These are phyloP conservation scores for Scleroderma citrinum DNA, from an alignment of 768 basidiomycete genomes.

Conservation along the genomic window DNA sequence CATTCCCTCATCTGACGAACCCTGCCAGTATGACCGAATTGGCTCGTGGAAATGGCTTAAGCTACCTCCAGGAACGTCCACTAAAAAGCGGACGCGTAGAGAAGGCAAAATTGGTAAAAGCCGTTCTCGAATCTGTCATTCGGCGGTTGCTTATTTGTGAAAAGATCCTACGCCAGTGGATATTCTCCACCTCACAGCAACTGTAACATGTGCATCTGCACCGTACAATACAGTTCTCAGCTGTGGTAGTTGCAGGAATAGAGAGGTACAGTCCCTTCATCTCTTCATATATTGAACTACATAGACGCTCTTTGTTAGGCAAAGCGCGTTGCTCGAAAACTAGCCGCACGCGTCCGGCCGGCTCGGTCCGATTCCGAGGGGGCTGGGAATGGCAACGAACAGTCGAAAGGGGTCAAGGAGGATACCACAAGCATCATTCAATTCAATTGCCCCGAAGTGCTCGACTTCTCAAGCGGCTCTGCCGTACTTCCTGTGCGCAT, in stretches of 20 bases:
- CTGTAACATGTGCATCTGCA: slow-evolving; percentile 75
- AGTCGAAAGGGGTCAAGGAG: slow-evolving; percentile 40
- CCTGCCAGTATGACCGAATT: slow-evolving; percentile 65
- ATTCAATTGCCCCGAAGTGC: slow-evolving; percentile 88
- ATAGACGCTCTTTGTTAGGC: slow-evolving; percentile 42
- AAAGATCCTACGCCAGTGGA: slow-evolving; percentile 64
- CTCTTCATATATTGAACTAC: slow-evolving; percentile 5
- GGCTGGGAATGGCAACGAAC: slow-evolving; percentile 49
- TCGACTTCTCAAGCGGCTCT: slow-evolving; percentile 85
- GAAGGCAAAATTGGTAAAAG: slow-evolving; percentile 71
- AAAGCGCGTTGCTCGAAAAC: slow-evolving; percentile 84
- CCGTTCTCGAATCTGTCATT: slow-evolving; percentile 3
- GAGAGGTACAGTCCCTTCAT: slow-evolving; percentile 53
- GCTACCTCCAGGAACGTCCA: slow-evolving; percentile 74
- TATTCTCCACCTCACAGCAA: slow-evolving; percentile 64
- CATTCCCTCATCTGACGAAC: slow-evolving; percentile 52
- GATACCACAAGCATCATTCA: slow-evolving; percentile 85
- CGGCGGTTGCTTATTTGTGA: slow-evolving; percentile 14
- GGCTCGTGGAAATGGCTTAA: slow-evolving; percentile 90
- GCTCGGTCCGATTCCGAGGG: slow-evolving; percentile 72
- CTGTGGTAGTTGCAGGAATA: slow-evolving; percentile 82
- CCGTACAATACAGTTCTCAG: slow-evolving; percentile 73
- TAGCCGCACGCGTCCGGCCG: slow-evolving; percentile 78
- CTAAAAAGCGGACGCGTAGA: slow-evolving; percentile 79
- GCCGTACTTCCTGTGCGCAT: slow-evolving; percentile 89